Evolutionary conservation across 306 rosid species (phyloP).

Genomic region (Fragaria ananassa): DNA sequence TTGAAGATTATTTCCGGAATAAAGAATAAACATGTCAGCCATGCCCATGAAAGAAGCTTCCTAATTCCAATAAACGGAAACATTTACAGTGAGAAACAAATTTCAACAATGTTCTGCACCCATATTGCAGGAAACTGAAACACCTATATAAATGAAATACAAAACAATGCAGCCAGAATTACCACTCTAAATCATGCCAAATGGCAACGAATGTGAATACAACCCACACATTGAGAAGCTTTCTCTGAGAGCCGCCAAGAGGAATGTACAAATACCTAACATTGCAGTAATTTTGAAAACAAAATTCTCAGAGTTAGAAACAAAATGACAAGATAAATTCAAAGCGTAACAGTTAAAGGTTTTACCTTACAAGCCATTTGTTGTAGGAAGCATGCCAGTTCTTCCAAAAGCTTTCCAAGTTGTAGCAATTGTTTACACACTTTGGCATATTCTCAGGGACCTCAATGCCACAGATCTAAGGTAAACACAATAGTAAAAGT

Average conservation of each 20-base stretch:
- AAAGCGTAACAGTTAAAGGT: constrained; percentile 21
- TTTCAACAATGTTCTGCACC: constrained; percentile 23
- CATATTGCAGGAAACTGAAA: constrained; percentile 25
- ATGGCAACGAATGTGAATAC: constrained; percentile 87
- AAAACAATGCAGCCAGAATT: constrained; percentile 17
- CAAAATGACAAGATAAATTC: constrained; percentile 9
- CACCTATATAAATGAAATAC: constrained; percentile 2
- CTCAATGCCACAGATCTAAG: constrained; percentile 80
- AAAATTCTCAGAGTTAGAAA: constrained; percentile 12
- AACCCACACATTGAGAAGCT: constrained; percentile 80
- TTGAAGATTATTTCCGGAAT: constrained; percentile 77
- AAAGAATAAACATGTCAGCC: constrained; percentile 92
- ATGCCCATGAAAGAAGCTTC: constrained; percentile 98
- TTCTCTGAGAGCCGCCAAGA: constrained; percentile 79
- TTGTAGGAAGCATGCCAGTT: constrained; percentile 98
- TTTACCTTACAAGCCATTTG: constrained; percentile 98
- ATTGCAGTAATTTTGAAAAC: constrained; percentile 19
- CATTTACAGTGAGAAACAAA: constrained; percentile 7
- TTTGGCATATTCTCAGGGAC: constrained; percentile 94
- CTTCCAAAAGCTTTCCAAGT: constrained; percentile 91
- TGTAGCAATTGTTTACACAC: constrained; percentile 87
- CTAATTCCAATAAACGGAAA: constrained; percentile 40
- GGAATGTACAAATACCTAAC: constrained; percentile 90
- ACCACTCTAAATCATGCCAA: constrained; percentile 98
- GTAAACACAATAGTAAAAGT: neutral